Conservation (phyloP, 768 basidiomycete genomes). For the Botryobasidium botryosum region DNA sequence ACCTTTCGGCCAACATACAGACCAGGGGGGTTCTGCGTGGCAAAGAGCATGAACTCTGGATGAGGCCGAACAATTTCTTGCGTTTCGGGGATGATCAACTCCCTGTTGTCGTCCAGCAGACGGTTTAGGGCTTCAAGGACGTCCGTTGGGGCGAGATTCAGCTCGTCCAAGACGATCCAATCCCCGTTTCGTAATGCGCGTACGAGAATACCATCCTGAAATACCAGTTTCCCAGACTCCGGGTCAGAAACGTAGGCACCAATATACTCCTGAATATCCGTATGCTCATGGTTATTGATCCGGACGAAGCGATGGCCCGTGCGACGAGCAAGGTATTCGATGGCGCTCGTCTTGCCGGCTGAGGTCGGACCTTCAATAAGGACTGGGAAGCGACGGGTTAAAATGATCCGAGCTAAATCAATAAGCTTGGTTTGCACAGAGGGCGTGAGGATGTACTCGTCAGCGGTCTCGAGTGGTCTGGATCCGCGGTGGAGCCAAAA, state of each 20-base stretch:
- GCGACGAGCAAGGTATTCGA: constrained; percentile 83
- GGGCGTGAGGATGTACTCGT: constrained; percentile 87
- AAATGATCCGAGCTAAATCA: constrained; percentile 80
- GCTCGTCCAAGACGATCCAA: constrained; percentile 96
- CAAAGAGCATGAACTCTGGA: constrained; percentile 93
- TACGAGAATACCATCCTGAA: constrained; percentile 87
- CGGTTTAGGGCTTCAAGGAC: constrained; percentile 95
- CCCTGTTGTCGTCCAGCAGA: constrained; percentile 91
- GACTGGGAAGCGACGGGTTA: constrained; percentile 80
- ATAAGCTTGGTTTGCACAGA: constrained; percentile 91
- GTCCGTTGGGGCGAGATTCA: constrained; percentile 95
- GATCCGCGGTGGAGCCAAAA: constrained; percentile 80
- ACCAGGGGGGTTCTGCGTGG: constrained; percentile 95
- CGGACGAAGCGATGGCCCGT: constrained; percentile 93
- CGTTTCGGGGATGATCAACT: constrained; percentile 88
- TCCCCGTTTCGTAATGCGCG: constrained; percentile 80
- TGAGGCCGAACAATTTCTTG: constrained; percentile 89
- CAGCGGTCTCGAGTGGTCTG: constrained; percentile 38
- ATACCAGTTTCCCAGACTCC: constrained; percentile 79
- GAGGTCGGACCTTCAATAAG: constrained; percentile 97
- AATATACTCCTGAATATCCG: constrained; percentile 96
- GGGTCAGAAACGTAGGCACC: constrained; percentile 94
- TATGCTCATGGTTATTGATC: constrained; percentile 99
- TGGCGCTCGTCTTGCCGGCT: constrained; percentile 90
- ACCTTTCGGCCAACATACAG: constrained; percentile 90